These are phyloP conservation scores for Chalaropsis thielavioides DNA, from an alignment of 2,329 filamentous ascomycete species.

Conservation along the genomic window DNA sequence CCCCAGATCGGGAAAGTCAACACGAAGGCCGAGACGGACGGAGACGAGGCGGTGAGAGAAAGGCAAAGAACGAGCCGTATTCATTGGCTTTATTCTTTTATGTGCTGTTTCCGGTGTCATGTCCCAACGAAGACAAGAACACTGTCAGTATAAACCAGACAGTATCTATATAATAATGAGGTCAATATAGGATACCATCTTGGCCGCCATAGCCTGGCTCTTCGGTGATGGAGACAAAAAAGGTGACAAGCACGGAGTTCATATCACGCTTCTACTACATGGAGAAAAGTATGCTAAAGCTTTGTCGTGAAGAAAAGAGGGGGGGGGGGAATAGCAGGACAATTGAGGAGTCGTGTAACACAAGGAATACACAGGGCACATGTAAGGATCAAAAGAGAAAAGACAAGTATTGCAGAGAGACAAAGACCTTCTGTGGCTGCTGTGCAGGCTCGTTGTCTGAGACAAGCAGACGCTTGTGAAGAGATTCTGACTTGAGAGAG, in stretches of 20 bases:
- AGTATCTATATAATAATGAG: no score
- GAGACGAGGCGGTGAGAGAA: constrained; percentile 1
- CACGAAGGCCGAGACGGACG: background rate
- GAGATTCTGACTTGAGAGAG: background rate
- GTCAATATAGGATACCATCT: no score
- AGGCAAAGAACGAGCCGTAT: background rate
- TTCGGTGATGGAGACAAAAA: background rate
- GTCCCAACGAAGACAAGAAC: background rate
- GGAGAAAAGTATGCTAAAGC: background rate
- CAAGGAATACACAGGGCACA: background rate
- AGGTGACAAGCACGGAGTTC: background rate
- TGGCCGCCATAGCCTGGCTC: background rate
- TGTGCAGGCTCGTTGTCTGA: constrained; percentile 4
- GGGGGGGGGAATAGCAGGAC: background rate
- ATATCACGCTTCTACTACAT: background rate
- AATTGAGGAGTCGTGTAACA: background rate
- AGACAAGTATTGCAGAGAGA: background rate
- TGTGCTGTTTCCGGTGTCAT: background rate
- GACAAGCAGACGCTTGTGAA: background rate
- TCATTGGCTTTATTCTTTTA: background rate
- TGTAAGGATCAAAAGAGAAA: constrained; percentile 1
- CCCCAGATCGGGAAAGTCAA: constrained; percentile 4
- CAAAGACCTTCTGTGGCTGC: background rate
- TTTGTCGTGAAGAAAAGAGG: background rate
- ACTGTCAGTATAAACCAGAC: no score